These are phyloP conservation scores for Candida argentea DNA, from an alignment of 805 yeast species.

Conservation along the genomic window DNA sequence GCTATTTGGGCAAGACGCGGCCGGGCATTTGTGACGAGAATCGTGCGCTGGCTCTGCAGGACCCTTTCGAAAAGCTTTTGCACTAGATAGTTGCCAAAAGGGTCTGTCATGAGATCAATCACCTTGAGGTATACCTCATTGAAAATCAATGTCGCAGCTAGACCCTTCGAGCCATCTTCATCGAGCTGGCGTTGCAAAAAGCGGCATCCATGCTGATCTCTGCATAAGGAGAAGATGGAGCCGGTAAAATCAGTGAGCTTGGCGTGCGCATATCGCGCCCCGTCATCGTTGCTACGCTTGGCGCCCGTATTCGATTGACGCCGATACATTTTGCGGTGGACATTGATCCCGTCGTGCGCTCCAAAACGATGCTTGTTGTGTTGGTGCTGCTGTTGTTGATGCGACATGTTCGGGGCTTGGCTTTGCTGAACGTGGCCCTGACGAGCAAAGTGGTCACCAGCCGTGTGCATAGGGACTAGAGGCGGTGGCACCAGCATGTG, in stretches of 20 bases:
- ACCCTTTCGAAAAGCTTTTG: slow-evolving; percentile 84
- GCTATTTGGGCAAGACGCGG: slow-evolving; percentile 73
- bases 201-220: slow-evolving; percentile 95
- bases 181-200: slow-evolving; percentile 84
- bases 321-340: slow-evolving; percentile 36
- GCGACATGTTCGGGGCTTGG: not conserved
- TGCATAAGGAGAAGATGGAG: slow-evolving; percentile 71
- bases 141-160: slow-evolving; percentile 67
- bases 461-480: too few relatives aligned
- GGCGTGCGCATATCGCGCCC: slow-evolving; percentile 59
- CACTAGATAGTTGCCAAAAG: slow-evolving; percentile 93
- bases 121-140: slow-evolving; percentile 69
- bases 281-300: slow-evolving; percentile 51
- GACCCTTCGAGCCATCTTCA: slow-evolving; percentile 12
- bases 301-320: slow-evolving; percentile 12
- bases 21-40: slow-evolving; percentile 60
- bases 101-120: slow-evolving; percentile 86
- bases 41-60: slow-evolving; percentile 55
- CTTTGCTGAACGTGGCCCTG: too few relatives aligned
- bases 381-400: too few relatives aligned
- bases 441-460: too few relatives aligned
- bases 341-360: slow-evolving; percentile 20
- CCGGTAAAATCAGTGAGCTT: slow-evolving; percentile 59
- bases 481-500: too few relatives aligned
- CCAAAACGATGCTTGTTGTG: slow-evolving; percentile 2